Evolutionary conservation across 305 asterid species (phyloP).

Genomic region (Rubia occidens): DNA sequence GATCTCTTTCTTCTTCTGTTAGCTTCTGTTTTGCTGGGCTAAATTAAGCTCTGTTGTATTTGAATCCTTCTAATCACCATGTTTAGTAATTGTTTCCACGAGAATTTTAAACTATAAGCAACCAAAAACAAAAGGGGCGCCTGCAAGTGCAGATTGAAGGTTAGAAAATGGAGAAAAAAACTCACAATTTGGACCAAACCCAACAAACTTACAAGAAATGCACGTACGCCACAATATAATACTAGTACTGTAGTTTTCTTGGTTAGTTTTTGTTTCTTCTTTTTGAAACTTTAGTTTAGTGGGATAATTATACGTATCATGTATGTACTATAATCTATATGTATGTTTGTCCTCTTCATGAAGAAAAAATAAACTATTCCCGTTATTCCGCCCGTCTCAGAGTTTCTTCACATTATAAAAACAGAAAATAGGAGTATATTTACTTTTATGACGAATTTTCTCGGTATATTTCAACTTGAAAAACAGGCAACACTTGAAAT

Average conservation of each 20-base stretch:
- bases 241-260: not conserved
- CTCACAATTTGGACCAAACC: conserved; percentile 14
- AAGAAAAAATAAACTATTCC: too few relatives aligned
- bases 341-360: too few relatives aligned
- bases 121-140: conserved; percentile 19
- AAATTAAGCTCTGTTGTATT: not conserved
- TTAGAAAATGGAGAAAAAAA: not conserved
- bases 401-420: too few relatives aligned
- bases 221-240: conserved; percentile 18
- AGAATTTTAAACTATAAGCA: not conserved
- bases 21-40: not conserved
- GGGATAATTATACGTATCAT: not conserved
- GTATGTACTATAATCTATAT: too few relatives aligned
- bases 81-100: not conserved
- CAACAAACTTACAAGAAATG: conserved; percentile 21
- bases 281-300: not conserved
- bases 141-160: conserved; percentile 18
- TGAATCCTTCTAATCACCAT: conserved; percentile 2
- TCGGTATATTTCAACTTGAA: too few relatives aligned
- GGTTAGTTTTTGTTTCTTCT: not conserved
- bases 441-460: too few relatives aligned
- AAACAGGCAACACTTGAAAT: too few relatives aligned
- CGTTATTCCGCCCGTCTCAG: too few relatives aligned
- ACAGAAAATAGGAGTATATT: too few relatives aligned
- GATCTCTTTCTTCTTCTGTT: conserved; percentile 7